These are phyloP conservation scores for Jatropha multifida DNA, from an alignment of 441 rosid genomes.

Conservation along the genomic window DNA sequence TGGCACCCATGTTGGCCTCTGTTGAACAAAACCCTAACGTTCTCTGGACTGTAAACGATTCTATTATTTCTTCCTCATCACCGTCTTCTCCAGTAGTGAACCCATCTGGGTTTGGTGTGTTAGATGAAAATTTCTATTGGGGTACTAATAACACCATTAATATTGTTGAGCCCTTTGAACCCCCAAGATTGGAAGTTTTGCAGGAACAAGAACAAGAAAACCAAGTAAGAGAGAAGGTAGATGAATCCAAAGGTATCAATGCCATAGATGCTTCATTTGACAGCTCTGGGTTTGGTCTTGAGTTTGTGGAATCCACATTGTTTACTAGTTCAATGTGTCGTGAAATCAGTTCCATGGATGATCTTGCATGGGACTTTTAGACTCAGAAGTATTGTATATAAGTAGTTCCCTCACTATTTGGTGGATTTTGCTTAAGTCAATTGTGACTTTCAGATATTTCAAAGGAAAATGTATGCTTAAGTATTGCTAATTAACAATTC, in stretches of 20 bases:
- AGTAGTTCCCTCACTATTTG: no score
- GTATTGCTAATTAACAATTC: no score
- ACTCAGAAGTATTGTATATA: neutral
- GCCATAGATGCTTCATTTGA: constrained; percentile 43
- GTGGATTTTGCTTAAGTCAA: no score
- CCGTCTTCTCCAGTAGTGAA: constrained; percentile 10
- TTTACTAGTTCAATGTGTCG: constrained; percentile 42
- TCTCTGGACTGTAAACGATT: constrained; percentile 20
- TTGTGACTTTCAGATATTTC: no score
- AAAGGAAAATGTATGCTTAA: no score
- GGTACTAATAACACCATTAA: no score
- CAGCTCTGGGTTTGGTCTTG: constrained; percentile 46
- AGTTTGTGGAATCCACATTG: constrained; percentile 42
- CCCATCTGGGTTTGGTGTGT: constrained; percentile 27
- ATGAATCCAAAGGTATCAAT: constrained; percentile 20
- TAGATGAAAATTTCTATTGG: constrained; percentile 39
- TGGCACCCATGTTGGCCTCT: neutral
- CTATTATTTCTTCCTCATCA: constrained; percentile 20
- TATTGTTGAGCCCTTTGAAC: no score
- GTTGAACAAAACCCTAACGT: constrained; percentile 37
- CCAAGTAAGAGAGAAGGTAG: constrained; percentile 4
- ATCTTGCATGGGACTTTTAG: constrained; percentile 64
- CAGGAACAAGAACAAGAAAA: no score
- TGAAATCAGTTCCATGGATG: constrained; percentile 54
- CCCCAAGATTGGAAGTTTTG: no score